Base-by-base conservation (phyloP, 148 eudicot genomes). In the Diospyros lotus region DNA sequence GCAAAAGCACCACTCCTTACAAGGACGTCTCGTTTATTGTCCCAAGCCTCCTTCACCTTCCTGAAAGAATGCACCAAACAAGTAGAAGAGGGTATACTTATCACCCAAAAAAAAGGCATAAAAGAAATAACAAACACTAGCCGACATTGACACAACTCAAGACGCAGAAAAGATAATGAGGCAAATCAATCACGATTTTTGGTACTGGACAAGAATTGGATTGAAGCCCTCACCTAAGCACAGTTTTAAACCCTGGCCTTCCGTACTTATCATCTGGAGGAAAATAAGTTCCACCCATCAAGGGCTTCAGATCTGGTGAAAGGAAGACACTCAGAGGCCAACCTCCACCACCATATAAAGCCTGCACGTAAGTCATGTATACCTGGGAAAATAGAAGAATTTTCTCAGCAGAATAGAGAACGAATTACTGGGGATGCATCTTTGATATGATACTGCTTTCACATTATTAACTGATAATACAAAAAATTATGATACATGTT, bases 41-140 rank as follows among this genome's bases (percentile, higher is more conserved):
- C 91, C 98, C 98, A 94, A 64, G 98, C 97, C 73, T 92, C 98
- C 81, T 90, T 94, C 69, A 94, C 97, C 84, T 92, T 94, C 81
- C 98, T 94, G 87, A 75, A 65, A 75, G 0, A 40, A 12, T 12
- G 15, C 45, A 66, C 53, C 11, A 72, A 39, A 4, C 59, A 11
- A 3, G 10, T 15, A 0, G 66, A 54, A 54, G 38, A n/a, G 14
- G 50, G 40, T 41, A 45, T 12, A 61, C 17, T 59, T 51, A 11
- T n/a, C 28, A 54, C 48, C 14, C 10, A 61, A 39, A 42, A 59
- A 55, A 45, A 14, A 60, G 48, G 15, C 15, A 61, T 12, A 73
- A 48, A 28, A 66, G 15, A 69, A 65, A 45, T 56, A 14, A 74
- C 68, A 62, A 67, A 53, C 53, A 38, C 48, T 54, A 51, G 68